phyloP scores from a whole-genome alignment of 2,329 filamentous ascomycete species.

The Orbilia blumenaviensis region DNA sequence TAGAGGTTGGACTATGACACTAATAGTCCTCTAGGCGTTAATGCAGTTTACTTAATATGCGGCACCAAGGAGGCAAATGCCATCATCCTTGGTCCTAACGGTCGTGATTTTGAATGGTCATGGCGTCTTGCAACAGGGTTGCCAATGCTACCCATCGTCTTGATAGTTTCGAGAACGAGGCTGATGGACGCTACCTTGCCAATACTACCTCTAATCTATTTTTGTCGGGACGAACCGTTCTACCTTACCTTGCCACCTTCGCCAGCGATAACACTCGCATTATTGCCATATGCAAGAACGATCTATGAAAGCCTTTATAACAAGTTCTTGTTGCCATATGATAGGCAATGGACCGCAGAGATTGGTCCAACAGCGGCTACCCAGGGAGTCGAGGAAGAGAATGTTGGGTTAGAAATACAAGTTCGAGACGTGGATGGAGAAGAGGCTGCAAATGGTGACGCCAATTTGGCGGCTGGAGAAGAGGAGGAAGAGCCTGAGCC shows the following conservation, averaged over 20 bases:
- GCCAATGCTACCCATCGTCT: slow-evolving; percentile 73
- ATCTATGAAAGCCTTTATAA: slow-evolving; percentile 73
- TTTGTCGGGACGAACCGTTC: slow-evolving; percentile 64
- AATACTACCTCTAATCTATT: slow-evolving; percentile 69
- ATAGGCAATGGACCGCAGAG: slow-evolving; percentile 71
- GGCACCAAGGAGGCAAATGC: slow-evolving; percentile 69
- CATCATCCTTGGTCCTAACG: slow-evolving; percentile 63
- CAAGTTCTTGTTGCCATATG: slow-evolving; percentile 67
- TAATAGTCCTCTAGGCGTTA: slow-evolving; percentile 63
- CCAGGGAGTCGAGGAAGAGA: slow-evolving; percentile 57
- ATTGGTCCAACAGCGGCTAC: slow-evolving; percentile 68
- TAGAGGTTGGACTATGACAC: slow-evolving; percentile 55
- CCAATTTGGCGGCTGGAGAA: slow-evolving; percentile 15
- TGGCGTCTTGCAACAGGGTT: slow-evolving; percentile 68
- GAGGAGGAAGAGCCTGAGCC: too few relatives aligned
- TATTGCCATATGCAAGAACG: slow-evolving; percentile 72
- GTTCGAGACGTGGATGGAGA: slow-evolving; percentile 56
- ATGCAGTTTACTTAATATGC: slow-evolving; percentile 73
- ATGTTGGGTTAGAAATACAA: slow-evolving; percentile 64
- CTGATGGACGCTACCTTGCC: slow-evolving; percentile 72
- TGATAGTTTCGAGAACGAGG: slow-evolving; percentile 73
- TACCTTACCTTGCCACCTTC: slow-evolving; percentile 71
- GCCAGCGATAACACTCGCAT: slow-evolving; percentile 72
- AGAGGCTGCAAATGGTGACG: slow-evolving; percentile 57
- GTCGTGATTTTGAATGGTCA: slow-evolving; percentile 58